These are phyloP conservation scores for Penicillium corylophilum DNA, from an alignment of 2,329 filamentous ascomycete genomes.

Conservation along the genomic window DNA sequence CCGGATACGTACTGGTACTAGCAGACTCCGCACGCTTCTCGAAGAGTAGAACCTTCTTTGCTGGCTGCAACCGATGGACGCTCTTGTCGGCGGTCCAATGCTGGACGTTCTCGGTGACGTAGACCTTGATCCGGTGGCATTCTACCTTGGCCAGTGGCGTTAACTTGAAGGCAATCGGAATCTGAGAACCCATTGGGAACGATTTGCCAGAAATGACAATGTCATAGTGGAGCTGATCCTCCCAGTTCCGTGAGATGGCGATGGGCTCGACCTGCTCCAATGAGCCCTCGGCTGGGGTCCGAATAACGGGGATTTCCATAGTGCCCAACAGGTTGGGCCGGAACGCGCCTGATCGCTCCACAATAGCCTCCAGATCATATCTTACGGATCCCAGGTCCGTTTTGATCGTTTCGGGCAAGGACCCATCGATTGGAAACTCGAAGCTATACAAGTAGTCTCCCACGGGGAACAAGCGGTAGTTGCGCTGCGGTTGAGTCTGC, in stretches of 20 bases:
- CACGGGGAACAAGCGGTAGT: slow-evolving; percentile 81
- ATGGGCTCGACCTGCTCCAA: slow-evolving; percentile 91
- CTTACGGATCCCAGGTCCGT: slow-evolving; percentile 82
- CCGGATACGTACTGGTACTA: slow-evolving; percentile 68
- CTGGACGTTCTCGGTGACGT: slow-evolving; percentile 84
- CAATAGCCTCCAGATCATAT: slow-evolving; percentile 80
- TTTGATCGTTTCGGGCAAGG: slow-evolving; percentile 78
- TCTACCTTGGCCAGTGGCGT: slow-evolving; percentile 91
- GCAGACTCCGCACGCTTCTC: slow-evolving; percentile 83
- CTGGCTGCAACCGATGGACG: slow-evolving; percentile 80
- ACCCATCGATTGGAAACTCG: slow-evolving; percentile 77
- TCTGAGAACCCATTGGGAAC: slow-evolving; percentile 81
- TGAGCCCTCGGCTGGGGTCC: slow-evolving; percentile 82
- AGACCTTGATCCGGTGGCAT: slow-evolving; percentile 88
- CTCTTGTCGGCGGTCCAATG: slow-evolving; percentile 85
- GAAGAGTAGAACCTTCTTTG: slow-evolving; percentile 79
- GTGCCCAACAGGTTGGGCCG: slow-evolving; percentile 80
- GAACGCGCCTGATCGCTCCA: slow-evolving; percentile 86
- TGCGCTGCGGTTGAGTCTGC: slow-evolving; percentile 67
- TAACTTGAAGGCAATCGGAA: slow-evolving; percentile 91
- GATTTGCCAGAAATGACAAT: slow-evolving; percentile 96
- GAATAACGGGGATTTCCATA: slow-evolving; percentile 80
- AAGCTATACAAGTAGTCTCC: slow-evolving; percentile 74
- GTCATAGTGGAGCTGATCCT: slow-evolving; percentile 92
- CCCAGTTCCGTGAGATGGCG: slow-evolving; percentile 89